These are phyloP conservation scores for Cutaneotrichosporon cavernicola DNA, from an alignment of 1,284 basidiomycete species.

Conservation along the genomic window DNA sequence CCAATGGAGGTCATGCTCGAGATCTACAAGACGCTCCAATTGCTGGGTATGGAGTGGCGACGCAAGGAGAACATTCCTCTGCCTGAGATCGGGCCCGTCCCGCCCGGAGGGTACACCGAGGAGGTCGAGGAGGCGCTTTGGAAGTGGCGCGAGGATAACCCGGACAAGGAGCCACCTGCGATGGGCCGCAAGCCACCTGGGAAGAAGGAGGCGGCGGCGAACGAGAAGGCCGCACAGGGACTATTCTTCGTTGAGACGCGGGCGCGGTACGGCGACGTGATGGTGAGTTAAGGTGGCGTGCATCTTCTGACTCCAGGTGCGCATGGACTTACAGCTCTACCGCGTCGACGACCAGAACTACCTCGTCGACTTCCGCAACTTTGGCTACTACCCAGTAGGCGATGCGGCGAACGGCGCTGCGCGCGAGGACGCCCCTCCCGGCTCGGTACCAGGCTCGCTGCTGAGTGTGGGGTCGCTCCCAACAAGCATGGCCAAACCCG, in stretches of 20 bases:
- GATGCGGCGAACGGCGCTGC: constrained; percentile 62
- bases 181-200: constrained; percentile 43
- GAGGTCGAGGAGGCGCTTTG: constrained; percentile 52
- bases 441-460: constrained; percentile 29
- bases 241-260: constrained; percentile 95
- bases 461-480: constrained; percentile 3
- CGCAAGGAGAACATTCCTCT: constrained; percentile 62
- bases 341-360: constrained; percentile 95
- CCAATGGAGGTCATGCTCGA: constrained; percentile 99
- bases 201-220: constrained; percentile 54
- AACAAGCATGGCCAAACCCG: not conserved
- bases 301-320: constrained; percentile 60
- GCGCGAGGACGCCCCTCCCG: constrained; percentile 54
- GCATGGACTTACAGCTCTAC: constrained; percentile 97
- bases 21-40: constrained; percentile 89
- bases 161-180: constrained; percentile 34
- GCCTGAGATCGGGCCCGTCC: constrained; percentile 61
- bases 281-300: constrained; percentile 60
- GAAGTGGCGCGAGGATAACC: constrained; percentile 52
- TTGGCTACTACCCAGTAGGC: constrained; percentile 73
- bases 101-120: constrained; percentile 43
- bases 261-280: constrained; percentile 81
- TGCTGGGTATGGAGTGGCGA: constrained; percentile 94
- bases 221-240: constrained; percentile 58
- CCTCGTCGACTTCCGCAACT: constrained; percentile 96